phyloP scores from a whole-genome alignment of 495 filamentous ascomycete genomes.

The Trichoderma parareesei region DNA sequence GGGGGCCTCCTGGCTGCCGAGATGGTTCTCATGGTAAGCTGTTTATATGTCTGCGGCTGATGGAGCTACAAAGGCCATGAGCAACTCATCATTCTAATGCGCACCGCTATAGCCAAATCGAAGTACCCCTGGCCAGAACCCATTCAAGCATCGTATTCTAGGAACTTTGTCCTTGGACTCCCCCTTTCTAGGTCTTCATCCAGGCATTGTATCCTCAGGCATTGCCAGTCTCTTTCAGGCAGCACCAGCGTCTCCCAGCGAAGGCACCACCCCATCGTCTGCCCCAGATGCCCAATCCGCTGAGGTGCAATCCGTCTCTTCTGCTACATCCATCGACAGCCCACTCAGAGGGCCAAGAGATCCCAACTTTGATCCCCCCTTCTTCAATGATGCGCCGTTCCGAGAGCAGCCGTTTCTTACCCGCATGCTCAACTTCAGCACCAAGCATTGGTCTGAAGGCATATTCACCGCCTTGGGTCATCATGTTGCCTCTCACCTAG shows the following conservation, averaged over 20 bases:
- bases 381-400: conserved; percentile 61
- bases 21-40: conserved; percentile 53
- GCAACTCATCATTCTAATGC: conserved; percentile 10
- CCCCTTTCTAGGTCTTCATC: conserved; percentile 83
- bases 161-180: conserved; percentile 82
- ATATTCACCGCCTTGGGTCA: conserved; percentile 59
- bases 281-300: neutral
- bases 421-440: conserved; percentile 66
- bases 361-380: conserved; percentile 64
- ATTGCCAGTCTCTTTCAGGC: conserved; percentile 68
- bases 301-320: neutral
- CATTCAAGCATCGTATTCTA: conserved; percentile 67
- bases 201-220: conserved; percentile 73
- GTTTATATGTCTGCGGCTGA: neutral
- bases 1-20: conserved; percentile 80
- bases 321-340: conserved; percentile 14
- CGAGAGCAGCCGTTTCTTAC: conserved; percentile 56
- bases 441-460: conserved; percentile 62
- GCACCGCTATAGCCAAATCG: conserved; percentile 15
- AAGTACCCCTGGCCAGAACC: conserved; percentile 15
- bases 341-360: conserved; percentile 30
- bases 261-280: neutral
- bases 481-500: conserved; percentile 70
- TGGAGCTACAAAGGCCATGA: too few relatives aligned
- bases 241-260: conserved; percentile 17